These are phyloP conservation scores for Setaria italica DNA, from an alignment of 202 grass and related monocot genomes.

Conservation along the genomic window DNA sequence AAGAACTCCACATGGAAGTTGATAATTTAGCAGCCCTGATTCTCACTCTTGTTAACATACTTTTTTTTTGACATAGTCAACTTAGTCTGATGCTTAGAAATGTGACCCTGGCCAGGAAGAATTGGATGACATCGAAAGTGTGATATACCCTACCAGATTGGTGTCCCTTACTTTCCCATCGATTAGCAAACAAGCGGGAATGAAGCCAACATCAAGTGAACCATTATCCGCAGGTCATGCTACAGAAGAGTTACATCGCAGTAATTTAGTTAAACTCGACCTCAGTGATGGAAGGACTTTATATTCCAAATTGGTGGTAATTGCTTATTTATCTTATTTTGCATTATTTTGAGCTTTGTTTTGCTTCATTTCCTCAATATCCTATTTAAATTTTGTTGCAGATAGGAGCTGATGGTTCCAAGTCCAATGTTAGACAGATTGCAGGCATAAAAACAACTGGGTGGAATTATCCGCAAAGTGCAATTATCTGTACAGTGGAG, in stretches of 20 bases:
- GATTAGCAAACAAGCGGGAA: conserved; percentile 42
- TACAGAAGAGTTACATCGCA: conserved; percentile 47
- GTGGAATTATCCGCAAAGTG: conserved; percentile 87
- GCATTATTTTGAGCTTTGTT: conserved; percentile 8
- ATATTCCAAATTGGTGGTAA: conserved; percentile 94
- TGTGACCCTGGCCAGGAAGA: conserved; percentile 53
- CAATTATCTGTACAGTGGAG: conserved; percentile 91
- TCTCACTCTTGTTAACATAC: background rate
- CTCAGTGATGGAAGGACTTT: conserved; percentile 75
- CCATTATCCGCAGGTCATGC: conserved; percentile 6
- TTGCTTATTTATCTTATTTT: conserved; percentile 40
- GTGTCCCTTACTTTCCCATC: conserved; percentile 63
- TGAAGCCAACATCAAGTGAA: conserved; percentile 44
- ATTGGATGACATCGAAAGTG: conserved; percentile 62
- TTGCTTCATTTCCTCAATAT: conserved; percentile 24
- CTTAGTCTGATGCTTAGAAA: conserved; percentile 28
- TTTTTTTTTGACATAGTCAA: background rate
- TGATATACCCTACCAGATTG: conserved; percentile 75
- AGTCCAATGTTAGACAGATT: conserved; percentile 81
- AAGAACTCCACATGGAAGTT: background rate
- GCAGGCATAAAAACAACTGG: conserved; percentile 83
- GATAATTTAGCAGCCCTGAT: background rate
- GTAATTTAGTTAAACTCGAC: conserved; percentile 75
- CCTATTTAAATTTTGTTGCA: conserved; percentile 47
- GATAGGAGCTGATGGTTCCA: conserved; percentile 93